Evolutionary conservation across 2,329 filamentous ascomycete species (phyloP), one percentile per base, ranked within the genome.

Genomic region (Aspergillus sp.): DNA sequence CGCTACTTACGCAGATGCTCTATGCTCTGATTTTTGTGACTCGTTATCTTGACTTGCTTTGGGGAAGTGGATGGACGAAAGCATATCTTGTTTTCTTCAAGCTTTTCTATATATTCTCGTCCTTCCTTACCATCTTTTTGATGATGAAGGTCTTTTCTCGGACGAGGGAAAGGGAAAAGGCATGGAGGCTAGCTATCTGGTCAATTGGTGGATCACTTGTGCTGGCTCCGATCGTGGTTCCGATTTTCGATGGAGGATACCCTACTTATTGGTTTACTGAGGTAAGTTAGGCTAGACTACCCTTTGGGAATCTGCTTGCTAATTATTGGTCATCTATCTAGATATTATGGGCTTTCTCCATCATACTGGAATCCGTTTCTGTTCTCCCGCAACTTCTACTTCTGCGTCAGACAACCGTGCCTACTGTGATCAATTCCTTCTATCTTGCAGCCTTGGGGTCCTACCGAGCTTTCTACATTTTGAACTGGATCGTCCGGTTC

Each of bases 371-470:
- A 70, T 91, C 89, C 30, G 81, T 94, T 48, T 93, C 87, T 65
- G 82, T 96, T 30, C 82, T 97, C 13, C 91, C 91, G 0, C 91
- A 97, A 65, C 83, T 97, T 1, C 79, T 96, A 5, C 83, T 96
- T 35, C 81, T 97, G 10, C 87, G 91, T 47, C 90, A 96, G 67
- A 96, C 91, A n/a, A 90, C 84, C 27, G 89, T 96, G 0, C 91
- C 91, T 0, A 97, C 91, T 39, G 91, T 96, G 37, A 90, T 97
- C 69, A 88, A 95, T 65, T 95, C 88, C n/a, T 95, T 87, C 71
- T 97, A 97, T 68, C 86, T 97, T 43, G 74, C 93, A 39, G 83
- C 89, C 1, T 79, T 96, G 1, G 91, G 90, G 31, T 85, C 85
- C 9, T 97, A 96, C 70, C 87, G 91, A 45, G 87, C 76, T 39